Conservation (phyloP, 1,284 basidiomycete species). For the Irpex rosettiformis region DNA sequence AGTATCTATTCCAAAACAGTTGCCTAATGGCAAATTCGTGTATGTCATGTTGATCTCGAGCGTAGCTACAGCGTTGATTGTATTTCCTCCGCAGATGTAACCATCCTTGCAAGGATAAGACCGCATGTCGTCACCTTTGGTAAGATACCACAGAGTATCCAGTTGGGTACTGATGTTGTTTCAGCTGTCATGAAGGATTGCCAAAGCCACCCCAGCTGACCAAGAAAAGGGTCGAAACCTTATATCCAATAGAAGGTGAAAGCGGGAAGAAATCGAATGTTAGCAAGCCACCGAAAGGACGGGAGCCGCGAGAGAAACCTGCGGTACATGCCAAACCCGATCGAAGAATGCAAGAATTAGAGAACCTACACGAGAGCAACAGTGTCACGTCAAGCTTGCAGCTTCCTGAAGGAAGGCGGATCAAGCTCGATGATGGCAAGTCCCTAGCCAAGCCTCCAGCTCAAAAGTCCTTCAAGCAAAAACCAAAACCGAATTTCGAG, state of each 20-base stretch:
- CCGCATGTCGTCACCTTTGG: slow-evolving; percentile 72
- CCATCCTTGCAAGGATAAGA: slow-evolving; percentile 77
- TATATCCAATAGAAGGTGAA: slow-evolving; percentile 12
- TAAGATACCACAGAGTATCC: slow-evolving; percentile 28
- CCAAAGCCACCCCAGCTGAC: slow-evolving; percentile 44
- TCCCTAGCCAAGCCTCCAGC: slow-evolving; percentile 9
- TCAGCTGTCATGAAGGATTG: slow-evolving; percentile 70
- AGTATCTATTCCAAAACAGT: slow-evolving; percentile 30
- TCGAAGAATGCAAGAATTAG: slow-evolving; percentile 36
- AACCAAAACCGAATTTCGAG: slow-evolving; percentile 42
- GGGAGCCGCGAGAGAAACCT: slow-evolving; percentile 18
- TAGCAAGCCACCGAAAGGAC: not conserved
- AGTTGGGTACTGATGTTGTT: slow-evolving; percentile 4
- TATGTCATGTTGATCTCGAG: slow-evolving; percentile 26
- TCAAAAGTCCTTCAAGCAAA: slow-evolving; percentile 21
- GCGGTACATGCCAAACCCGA: slow-evolving; percentile 25
- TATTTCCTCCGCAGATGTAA: slow-evolving; percentile 54
- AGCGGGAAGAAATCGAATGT: slow-evolving; percentile 7
- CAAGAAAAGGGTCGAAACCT: slow-evolving; percentile 26
- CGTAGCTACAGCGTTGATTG: not conserved
- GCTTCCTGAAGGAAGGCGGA: slow-evolving; percentile 38
- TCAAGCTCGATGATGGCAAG: slow-evolving; percentile 38
- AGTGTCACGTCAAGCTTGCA: slow-evolving; percentile 39
- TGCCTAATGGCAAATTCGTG: slow-evolving; percentile 53
- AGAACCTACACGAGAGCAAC: slow-evolving; percentile 42